Evolutionary conservation across 257 asterid species (phyloP).

Genomic region (Petrea volubilis): DNA sequence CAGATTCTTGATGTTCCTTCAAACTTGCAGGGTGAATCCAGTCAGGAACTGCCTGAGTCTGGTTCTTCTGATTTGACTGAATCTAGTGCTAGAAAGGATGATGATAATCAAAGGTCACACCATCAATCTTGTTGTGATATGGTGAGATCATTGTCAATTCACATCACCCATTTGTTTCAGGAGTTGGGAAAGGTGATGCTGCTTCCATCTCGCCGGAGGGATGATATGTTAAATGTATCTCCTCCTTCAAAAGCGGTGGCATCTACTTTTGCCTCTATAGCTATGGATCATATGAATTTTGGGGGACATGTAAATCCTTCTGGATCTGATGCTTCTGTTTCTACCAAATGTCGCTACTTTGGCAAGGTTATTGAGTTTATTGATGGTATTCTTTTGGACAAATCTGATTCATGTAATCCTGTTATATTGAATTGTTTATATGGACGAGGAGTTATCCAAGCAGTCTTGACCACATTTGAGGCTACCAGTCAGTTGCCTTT

Average conservation of each 20-base stretch:
- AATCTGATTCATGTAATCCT: constrained; percentile 86
- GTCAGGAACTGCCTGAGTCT: constrained; percentile 51
- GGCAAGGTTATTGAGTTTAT: constrained; percentile 90
- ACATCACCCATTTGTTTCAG: constrained; percentile 89
- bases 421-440: constrained; percentile 79
- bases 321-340: constrained; percentile 69
- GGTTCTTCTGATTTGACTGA: constrained; percentile 57
- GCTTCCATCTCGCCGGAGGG: constrained; percentile 93
- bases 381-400: constrained; percentile 78
- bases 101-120: constrained; percentile 69
- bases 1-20: constrained; percentile 55
- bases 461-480: constrained; percentile 83
- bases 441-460: constrained; percentile 78
- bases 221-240: constrained; percentile 76
- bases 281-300: constrained; percentile 74
- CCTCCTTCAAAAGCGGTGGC: constrained; percentile 87
- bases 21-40: constrained; percentile 41
- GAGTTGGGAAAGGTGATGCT: constrained; percentile 95
- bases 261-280: constrained; percentile 71
- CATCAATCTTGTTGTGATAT: constrained; percentile 83
- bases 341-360: constrained; percentile 84
- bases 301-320: constrained; percentile 59
- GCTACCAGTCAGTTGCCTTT: constrained; percentile 91
- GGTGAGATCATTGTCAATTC: constrained; percentile 83
- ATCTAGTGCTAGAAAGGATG: constrained; percentile 56